Evolutionary conservation across 129 eudicot genomes (phyloP).

Genomic region (Flaveria sonorensis): DNA sequence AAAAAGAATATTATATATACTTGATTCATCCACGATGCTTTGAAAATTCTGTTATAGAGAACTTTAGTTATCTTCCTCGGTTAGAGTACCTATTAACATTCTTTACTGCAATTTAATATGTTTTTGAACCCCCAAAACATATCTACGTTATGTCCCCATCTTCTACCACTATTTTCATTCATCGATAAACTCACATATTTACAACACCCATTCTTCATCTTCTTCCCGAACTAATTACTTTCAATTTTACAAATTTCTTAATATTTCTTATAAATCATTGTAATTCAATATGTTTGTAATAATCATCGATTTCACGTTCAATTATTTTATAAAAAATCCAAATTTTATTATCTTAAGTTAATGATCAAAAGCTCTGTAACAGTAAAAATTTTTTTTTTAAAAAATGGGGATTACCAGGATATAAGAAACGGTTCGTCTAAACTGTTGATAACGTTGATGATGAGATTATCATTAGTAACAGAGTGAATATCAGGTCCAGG

Average conservation of each 20-base stretch:
- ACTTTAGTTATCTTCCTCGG: slow-evolving; percentile 34
- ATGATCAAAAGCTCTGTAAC: no score
- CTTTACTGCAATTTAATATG: slow-evolving; percentile 14
- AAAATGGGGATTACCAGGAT: slow-evolving; percentile 54
- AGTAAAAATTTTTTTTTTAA: no score
- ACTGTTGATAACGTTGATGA: slow-evolving; percentile 81
- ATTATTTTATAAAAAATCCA: no score
- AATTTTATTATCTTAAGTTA: no score
- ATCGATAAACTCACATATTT: slow-evolving; percentile 1
- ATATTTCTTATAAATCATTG: no score
- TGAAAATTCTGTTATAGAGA: no score
- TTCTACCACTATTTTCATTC: slow-evolving; percentile 12
- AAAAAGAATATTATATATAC: no score
- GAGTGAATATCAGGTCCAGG: slow-evolving; percentile 90
- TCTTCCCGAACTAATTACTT: no score
- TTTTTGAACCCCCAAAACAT: slow-evolving; percentile 25
- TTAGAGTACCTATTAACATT: slow-evolving; percentile 25
- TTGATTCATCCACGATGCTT: background rate
- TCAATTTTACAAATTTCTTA: background rate
- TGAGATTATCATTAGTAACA: slow-evolving; percentile 84
- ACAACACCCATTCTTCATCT: background rate
- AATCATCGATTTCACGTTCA: background rate
- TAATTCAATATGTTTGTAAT: no score
- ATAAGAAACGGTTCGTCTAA: slow-evolving; percentile 80
- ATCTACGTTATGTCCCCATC: slow-evolving; percentile 18